Evolutionary conservation across 2,329 filamentous ascomycete genomes (phyloP).

Genomic region (Trichoderma sp.): DNA sequence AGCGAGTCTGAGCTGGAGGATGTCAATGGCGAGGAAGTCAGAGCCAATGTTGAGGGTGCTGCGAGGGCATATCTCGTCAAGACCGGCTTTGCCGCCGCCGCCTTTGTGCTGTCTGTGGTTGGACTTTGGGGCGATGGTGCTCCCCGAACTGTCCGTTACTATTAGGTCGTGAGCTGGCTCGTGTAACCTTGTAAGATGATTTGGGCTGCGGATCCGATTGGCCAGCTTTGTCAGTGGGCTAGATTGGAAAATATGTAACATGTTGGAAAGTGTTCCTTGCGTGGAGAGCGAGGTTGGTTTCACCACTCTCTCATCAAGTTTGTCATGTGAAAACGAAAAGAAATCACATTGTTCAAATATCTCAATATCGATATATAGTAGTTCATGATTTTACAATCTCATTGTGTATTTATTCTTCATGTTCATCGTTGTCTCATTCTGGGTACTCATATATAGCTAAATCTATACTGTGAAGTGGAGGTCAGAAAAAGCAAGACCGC

Average conservation of each 20-base stretch:
- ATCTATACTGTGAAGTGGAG: neutral
- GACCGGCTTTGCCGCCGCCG: conserved; percentile 53
- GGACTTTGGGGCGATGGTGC: conserved; percentile 66
- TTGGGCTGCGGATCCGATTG: neutral
- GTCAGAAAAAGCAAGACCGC: neutral
- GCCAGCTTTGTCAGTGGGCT: neutral
- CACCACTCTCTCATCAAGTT: conserved; percentile 2
- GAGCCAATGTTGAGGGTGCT: conserved; percentile 55
- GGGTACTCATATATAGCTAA: neutral
- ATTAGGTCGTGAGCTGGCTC: conserved; percentile 6
- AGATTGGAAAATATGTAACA: conserved; percentile 5
- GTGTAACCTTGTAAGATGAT: conserved; percentile 10
- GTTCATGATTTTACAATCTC: neutral
- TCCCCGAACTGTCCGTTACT: conserved; percentile 32
- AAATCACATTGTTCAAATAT: neutral
- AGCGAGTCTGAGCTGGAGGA: conserved; percentile 52
- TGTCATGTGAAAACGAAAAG: neutral
- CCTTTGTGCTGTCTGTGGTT: conserved; percentile 60
- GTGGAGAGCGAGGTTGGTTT: neutral
- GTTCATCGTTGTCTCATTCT: neutral
- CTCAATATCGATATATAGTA: neutral
- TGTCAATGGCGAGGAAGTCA: conserved; percentile 63
- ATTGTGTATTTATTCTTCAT: neutral
- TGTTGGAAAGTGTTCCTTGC: neutral
- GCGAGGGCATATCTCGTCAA: conserved; percentile 53